These are phyloP conservation scores for Aspergillus bombycis DNA, from an alignment of 2,329 filamentous ascomycete genomes.

Conservation along the genomic window DNA sequence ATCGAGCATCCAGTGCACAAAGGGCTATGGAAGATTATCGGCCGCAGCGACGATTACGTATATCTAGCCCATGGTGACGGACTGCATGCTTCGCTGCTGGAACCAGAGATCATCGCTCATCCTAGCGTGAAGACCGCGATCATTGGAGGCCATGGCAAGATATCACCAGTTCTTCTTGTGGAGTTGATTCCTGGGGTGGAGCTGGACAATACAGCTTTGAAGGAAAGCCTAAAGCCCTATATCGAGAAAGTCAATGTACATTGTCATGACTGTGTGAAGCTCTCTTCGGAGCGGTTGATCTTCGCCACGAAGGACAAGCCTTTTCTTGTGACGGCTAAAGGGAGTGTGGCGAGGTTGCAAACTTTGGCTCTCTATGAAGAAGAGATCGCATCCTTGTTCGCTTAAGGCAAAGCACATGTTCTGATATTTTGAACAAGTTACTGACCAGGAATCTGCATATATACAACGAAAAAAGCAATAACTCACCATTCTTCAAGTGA, in stretches of 20 bases:
- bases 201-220: neutral
- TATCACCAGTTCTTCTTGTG: constrained; percentile 21
- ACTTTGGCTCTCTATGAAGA: neutral
- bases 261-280: neutral
- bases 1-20: constrained; percentile 25
- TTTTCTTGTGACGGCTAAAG: neutral
- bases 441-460: neutral
- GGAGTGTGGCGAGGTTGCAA: neutral
- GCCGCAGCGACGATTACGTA: constrained; percentile 24
- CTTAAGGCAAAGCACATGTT: neutral
- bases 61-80: constrained; percentile 23
- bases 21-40: constrained; percentile 30
- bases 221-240: neutral
- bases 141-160: constrained; percentile 26
- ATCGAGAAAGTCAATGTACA: neutral
- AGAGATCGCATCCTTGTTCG: neutral
- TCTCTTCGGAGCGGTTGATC: neutral
- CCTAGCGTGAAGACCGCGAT: constrained; percentile 22
- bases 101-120: constrained; percentile 27
- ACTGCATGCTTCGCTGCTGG: constrained; percentile 25
- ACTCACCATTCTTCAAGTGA: no score
- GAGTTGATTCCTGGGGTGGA: neutral
- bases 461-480: neutral
- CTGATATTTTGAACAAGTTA: neutral
- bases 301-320: neutral